Evolutionary conservation across 768 basidiomycete species (phyloP), one percentile per base, ranked within the genome.

Genomic region (Cubamyces sp.): DNA sequence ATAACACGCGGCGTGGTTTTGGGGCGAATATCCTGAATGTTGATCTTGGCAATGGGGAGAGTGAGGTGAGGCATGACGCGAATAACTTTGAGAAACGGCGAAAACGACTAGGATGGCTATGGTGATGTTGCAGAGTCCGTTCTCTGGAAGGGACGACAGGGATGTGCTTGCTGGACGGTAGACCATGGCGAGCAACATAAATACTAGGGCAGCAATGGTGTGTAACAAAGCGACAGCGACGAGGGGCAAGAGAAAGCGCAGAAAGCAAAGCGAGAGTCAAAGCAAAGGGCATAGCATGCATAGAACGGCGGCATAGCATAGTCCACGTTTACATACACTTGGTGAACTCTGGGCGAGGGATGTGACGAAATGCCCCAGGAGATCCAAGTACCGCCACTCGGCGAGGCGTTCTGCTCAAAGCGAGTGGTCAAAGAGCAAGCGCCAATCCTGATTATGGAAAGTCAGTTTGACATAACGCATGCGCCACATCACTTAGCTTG

Each of bases 361-460:
- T 41, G 34, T 40, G 37, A 40, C 39, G 19, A 14, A 7, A 40
- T 11, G 34, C n/a, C 25, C 39, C 21, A 16, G 23, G 54, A 37
- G 45, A 18, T 30, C 16, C 30, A 37, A 12, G 54, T 21, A 5
- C 37, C 28, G 42, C 54, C 42, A 43, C 54, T 46, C 34, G 18
- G 16, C 45, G 54, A 37, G 34, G 54, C 30, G 45, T 37, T 16
- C 23, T 18, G 43, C 8, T 23, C 54, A 46, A 55, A 55, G 54
- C 30, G 45, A 19, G 9, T 19, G 54, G 54, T 47, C 54, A 56
- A 47, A 56, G 54, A 43, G 54, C n/a, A 21, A 12, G 43, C 43
- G 54, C 54, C 15, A 25, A 12, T 37, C 43, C 30, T 11, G 3
- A 19, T 16, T 5, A 19, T n/a, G 3, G 45, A 15, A 5, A 16